Percentiles rank a stretch among this genome's conserved stretches.
These are phyloP conservation scores for Suillus subluteus DNA, from an alignment of 768 basidiomycete species.

Conservation along the genomic window DNA sequence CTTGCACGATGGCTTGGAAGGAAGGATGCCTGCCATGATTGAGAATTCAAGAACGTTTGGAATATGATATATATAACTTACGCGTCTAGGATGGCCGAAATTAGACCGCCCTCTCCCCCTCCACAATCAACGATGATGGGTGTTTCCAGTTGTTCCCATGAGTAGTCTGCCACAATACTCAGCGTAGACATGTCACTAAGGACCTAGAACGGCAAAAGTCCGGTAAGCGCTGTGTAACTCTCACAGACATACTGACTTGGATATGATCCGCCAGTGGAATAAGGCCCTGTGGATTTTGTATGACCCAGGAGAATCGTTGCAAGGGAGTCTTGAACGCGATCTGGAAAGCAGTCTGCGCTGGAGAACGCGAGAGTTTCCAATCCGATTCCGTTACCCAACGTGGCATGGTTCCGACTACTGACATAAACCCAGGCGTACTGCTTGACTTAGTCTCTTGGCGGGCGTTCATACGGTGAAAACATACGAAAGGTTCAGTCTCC, in stretches of 20 bases:
- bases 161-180: conserved; percentile 43
- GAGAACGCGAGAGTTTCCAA: conserved; percentile 19
- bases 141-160: conserved; percentile 39
- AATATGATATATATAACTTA: conserved; percentile 17
- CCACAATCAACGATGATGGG: conserved; percentile 45
- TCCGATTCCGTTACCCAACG: conserved; percentile 18
- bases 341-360: conserved; percentile 39
- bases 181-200: conserved; percentile 26
- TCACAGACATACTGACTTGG: neutral
- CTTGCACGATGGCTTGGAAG: conserved; percentile 39
- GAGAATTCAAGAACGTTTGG: neutral
- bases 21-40: conserved; percentile 6
- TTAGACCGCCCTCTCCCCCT: conserved; percentile 44
- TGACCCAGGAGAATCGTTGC: conserved; percentile 32
- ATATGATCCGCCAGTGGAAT: neutral
- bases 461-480: neutral
- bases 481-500: conserved; percentile 19
- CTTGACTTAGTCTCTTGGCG: neutral
- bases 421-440: conserved; percentile 20
- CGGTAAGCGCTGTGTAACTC: neutral
- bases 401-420: conserved; percentile 14
- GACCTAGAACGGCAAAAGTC: neutral
- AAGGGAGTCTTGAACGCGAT: conserved; percentile 40
- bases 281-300: neutral
- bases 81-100: conserved; percentile 41